Evolutionary conservation across 306 rosid species (phyloP), one percentile per base, ranked within the genome.

Genomic region (Carpinus fangiana): DNA sequence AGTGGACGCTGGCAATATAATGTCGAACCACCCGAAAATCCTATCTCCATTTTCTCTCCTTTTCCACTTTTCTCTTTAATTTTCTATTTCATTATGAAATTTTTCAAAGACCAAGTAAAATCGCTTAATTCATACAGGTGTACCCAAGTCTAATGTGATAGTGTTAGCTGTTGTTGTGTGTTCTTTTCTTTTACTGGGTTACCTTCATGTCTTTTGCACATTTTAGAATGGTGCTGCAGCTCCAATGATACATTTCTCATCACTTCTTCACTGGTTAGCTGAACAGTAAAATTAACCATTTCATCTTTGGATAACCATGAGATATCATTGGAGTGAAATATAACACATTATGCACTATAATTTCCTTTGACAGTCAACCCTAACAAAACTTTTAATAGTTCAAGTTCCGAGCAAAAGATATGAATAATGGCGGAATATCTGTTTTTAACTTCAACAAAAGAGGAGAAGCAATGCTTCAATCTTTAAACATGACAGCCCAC

Each of bases 381-480:
- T 65, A 76, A 72, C 52, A 38, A 55, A 80, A 82, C 70, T 84
- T 23, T 76, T 43, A 43, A 68, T 62, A 31, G 53, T 86, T 81
- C 86, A 90, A 96, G 87, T 92, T 92, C 77, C 96, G 92, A 18
- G 87, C 92, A 7, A 69, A 86, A 26, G 93, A 92, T 57, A 69
- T 90, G 67, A 90, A 92, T 77, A 92, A 92, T 10, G 92, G 93
- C 4, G 92, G 96, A 57, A 80, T 90, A 70, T 86, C 91, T 69
- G 90, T 85, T 8, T 87, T 92, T 76, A 90, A 78, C 77, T 90
- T 92, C 93, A 92, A 87, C 65, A 73, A 61, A 45, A 82, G 82
- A 87, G 96, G 97, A 48, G 97, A 92, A 82, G 93, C 93, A 17
- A 90, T 90, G 93, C 92, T 90, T 75, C 84, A 86, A 72, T 87